phyloP scores from a whole-genome alignment of 257 asterid species.

The Nicotiana otophora region DNA sequence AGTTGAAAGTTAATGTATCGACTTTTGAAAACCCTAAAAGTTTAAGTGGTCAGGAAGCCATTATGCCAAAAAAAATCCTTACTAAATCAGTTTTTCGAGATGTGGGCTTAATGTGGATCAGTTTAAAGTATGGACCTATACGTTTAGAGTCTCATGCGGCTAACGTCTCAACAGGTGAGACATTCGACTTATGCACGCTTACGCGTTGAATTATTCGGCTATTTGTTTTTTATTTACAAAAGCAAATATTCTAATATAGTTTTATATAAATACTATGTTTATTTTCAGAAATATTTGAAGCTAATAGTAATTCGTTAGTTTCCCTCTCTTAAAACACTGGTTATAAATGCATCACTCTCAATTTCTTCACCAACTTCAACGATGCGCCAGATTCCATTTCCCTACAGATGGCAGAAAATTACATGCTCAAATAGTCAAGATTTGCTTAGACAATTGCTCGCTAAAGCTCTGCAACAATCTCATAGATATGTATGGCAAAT shows the following conservation, averaged over 20 bases:
- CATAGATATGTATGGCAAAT: constrained; percentile 49
- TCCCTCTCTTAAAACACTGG: not conserved
- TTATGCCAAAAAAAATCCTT: no score
- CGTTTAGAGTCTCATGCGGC: no score
- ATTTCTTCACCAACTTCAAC: constrained; percentile 43
- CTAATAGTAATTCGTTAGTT: not conserved
- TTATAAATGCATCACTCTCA: constrained; percentile 36
- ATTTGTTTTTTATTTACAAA: no score
- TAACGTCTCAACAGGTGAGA: not conserved
- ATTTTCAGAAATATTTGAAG: not conserved
- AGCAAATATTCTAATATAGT: no score
- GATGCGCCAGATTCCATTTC: constrained; percentile 33
- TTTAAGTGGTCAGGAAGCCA: no score
- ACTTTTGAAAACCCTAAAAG: no score
- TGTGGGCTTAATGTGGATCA: no score
- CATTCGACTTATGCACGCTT: not conserved
- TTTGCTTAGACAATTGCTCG: constrained; percentile 30
- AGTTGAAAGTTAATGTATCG: no score
- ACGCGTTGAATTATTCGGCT: not conserved
- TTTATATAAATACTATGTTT: no score
- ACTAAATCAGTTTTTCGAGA: no score
- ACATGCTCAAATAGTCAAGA: constrained; percentile 59
- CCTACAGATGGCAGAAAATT: constrained; percentile 45
- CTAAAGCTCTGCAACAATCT: constrained; percentile 44
- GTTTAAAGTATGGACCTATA: no score